phyloP scores from a whole-genome alignment of 768 basidiomycete species.

The Collybia sp. region DNA sequence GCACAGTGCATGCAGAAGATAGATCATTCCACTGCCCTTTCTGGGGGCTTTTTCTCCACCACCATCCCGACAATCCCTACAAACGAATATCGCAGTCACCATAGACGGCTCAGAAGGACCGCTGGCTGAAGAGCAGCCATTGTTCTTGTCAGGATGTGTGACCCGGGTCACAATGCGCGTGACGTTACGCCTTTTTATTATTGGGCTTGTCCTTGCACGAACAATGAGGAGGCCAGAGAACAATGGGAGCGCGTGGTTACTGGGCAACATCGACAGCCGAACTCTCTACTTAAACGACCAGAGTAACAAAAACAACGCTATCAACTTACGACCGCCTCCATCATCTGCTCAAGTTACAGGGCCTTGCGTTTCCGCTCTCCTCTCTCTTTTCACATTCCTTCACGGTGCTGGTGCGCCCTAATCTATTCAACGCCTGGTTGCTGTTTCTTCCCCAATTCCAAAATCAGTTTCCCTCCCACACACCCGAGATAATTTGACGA shows the following conservation, averaged over 20 bases:
- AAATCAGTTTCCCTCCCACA: background rate
- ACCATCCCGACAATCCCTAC: too few relatives aligned
- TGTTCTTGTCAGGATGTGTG: too few relatives aligned
- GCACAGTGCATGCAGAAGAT: too few relatives aligned
- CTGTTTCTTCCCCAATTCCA: constrained; percentile 3
- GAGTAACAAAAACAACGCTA: background rate
- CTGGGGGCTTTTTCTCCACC: too few relatives aligned
- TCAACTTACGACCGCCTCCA: background rate
- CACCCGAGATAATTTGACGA: constrained; percentile 1
- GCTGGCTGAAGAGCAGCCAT: too few relatives aligned
- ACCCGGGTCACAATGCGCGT: too few relatives aligned
- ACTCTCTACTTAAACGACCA: background rate
- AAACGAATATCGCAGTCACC: too few relatives aligned
- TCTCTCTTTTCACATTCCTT: constrained; percentile 6
- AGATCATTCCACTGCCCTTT: too few relatives aligned
- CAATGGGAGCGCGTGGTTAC: background rate
- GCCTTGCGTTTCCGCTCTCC: constrained; percentile 7
- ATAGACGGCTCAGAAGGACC: too few relatives aligned
- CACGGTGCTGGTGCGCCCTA: constrained; percentile 16
- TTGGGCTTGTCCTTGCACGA: background rate
- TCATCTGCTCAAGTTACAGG: background rate
- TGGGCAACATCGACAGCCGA: background rate
- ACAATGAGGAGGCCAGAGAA: background rate
- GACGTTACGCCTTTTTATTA: too few relatives aligned
- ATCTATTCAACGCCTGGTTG: constrained; percentile 10